Evolutionary conservation across 768 basidiomycete genomes (phyloP), one percentile per base, ranked within the genome.

Genomic region (Trametes gibbosa): DNA sequence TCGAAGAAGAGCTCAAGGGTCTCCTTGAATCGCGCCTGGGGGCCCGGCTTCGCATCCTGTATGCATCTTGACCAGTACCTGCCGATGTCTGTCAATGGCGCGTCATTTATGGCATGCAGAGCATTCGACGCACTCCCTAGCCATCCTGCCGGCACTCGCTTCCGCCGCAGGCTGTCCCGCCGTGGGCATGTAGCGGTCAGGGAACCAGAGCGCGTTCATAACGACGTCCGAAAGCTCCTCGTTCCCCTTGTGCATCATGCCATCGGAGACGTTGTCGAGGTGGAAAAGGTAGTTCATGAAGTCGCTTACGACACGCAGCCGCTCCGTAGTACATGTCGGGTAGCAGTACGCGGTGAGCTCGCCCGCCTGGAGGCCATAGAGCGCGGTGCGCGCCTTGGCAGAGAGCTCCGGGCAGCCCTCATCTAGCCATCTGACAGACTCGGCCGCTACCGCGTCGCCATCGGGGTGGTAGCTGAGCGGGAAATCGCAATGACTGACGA

Each of bases 1-100:
- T 86, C 82, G 74, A 92, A 89, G 77, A 89, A 92, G 68, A 85
- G 80, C 59, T 86, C 83, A 69, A 89, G 79, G 45, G 85, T 87
- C 68, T 89, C 84, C 65, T 84, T 84, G 75, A 91, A 90, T 35
- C 90, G 86, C 60, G 79, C 82, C 65, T 86, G 84, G 5, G 82
- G 73, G 34, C 85, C 85, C 5, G 81, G 80, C 9, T 84, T 77
- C 82, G 84, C 55, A 82, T 88, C 64, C 70, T 72, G 58, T 61
- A 86, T 73, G 68, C 88, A 80, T 46, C 89, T 82, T 68, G 76
- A 82, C 79, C 84, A 90, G 66, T 79, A 87, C 68, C 90, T 92
- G 62, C 21, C n/a, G 46, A 60, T 71, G 53, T 55, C 21, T 54
- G 64, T 59, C 40, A 65, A 57, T 24, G 14, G 23, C 23, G 25